Base-by-base conservation (phyloP, 2,329 filamentous ascomycete genomes). In the Trichophyton benhamiae region DNA sequence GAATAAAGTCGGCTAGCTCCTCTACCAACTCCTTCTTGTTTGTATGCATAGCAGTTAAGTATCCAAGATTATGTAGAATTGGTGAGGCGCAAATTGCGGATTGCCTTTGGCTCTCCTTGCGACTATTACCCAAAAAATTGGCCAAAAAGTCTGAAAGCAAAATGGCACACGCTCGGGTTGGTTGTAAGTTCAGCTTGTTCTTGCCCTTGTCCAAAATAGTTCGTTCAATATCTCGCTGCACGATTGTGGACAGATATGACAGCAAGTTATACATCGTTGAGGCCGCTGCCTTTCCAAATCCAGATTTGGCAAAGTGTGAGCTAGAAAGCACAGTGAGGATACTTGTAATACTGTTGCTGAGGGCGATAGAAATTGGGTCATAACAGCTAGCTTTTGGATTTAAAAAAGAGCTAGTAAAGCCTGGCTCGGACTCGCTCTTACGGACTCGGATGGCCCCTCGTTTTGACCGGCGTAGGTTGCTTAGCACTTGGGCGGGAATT, bases 1-100 rank as follows among this genome's bases (percentile, higher is more conserved):
- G 67, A 9, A 71, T 68, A 22, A 76, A 69, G 17, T 66, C 65
- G 41, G 73, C 71, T 30, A 76, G 59, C 57, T 72, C 72, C 55
- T 69, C 71, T 41, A 75, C 60, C 36, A 72, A 62, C 22, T 72
- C 68, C 13, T 71, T 65, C 44, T 70, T 70, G 52, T 67, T 63
- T 8, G 66, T 67, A 59, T 74, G 65, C 20, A 62, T 61, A 20
- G 66, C 60, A 25, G 70, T 72, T 59, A 71, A 72, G 33, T 66
- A 61, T 42, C 74, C 72, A 36, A 74, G 62, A 41, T 64, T 66
- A 22, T 65, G 66, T 44, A 65, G 48, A 60, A 65, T 46, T 6
- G 52, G 52, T 15, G 17, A 36, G n/a, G 27, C 52, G 9, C 8
- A 9, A 17, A 17, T 27, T 20, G n/a, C 30, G 8, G 38, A n/a